These are phyloP conservation scores for Dispira parvispora DNA, from an alignment of 192 early-diverging fungal species.

Conservation along the genomic window DNA sequence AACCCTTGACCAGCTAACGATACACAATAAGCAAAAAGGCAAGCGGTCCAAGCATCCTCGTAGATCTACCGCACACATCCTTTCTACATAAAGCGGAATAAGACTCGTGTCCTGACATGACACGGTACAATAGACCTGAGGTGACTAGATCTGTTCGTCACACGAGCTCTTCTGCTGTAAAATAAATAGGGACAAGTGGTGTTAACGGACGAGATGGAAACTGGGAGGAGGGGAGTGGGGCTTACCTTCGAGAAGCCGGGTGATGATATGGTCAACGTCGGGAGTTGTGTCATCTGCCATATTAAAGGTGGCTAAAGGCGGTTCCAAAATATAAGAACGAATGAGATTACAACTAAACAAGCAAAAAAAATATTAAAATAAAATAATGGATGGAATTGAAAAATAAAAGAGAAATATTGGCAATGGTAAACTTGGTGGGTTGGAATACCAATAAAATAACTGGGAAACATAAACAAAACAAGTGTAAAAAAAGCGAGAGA, in stretches of 20 bases:
- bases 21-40: too few relatives aligned
- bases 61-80: too few relatives aligned
- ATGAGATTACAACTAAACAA: not conserved
- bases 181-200: not conserved
- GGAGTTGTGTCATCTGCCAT: constrained; percentile 17
- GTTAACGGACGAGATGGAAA: not conserved
- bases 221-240: not conserved
- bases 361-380: not conserved
- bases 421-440: too few relatives aligned
- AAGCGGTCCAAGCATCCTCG: too few relatives aligned
- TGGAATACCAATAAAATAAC: not conserved
- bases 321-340: constrained; percentile 10
- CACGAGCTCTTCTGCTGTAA: not conserved
- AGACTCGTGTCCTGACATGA: too few relatives aligned
- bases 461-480: constrained; percentile 1
- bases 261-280: constrained; percentile 81
- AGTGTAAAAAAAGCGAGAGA: not conserved
- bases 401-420: too few relatives aligned
- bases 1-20: too few relatives aligned
- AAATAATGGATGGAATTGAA: not conserved
- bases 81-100: too few relatives aligned
- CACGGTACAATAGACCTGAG: too few relatives aligned
- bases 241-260: constrained; percentile 80
- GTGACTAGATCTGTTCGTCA: too few relatives aligned
- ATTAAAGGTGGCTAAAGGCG: not conserved